Base-by-base conservation (phyloP, 768 basidiomycete species). In the Neoboletus brunneissimus region DNA sequence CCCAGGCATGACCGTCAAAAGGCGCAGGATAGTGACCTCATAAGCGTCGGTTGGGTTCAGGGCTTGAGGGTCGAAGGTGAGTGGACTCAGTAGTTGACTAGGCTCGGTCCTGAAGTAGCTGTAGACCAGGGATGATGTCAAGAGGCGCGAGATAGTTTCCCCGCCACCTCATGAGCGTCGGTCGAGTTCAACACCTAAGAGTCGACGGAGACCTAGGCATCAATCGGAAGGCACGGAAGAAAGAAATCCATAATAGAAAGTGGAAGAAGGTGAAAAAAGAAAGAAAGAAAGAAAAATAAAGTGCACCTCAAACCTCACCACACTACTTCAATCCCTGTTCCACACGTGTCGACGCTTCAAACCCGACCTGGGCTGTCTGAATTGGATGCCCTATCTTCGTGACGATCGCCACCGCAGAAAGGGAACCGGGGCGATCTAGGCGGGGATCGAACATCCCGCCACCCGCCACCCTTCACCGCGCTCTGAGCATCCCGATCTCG, bases 401-500 rank as follows among this genome's bases (percentile, higher is more conserved):
- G 32, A 43, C 31, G 11, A 53, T 54, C n/a, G 44, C 48, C 43
- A 54, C n/a, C 3, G 23, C 35, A 45, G 29, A 3, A 5, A 57
- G 51, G 5, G 51, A 49, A 9, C 40, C 27, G n/a, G 56, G 35
- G 23, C 37, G 32, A 12, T 51, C 42, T 18, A 55, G 13, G 41
- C 25, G 10, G 44, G 38, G 15, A 42, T 49, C 27, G 48, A 44
- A 44, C 23, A 45, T 18, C 18, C 48, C 27, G 27, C 42, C 25
- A 20, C 41, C 34, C 0, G 34, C 57, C 20, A 47, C 57, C 31
- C 44, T 57, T 51, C 29, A 59, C 47, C 4, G 53, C 8, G 43
- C 27, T n/a, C 58, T 25, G 0, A 51, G 51, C 16, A 60, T 43
- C 37, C 58, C 49, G 18, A 65, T 56, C 49, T 57, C 58, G 0